Base-by-base conservation (phyloP, 345 rosid species). In the Eutrema japonicum region DNA sequence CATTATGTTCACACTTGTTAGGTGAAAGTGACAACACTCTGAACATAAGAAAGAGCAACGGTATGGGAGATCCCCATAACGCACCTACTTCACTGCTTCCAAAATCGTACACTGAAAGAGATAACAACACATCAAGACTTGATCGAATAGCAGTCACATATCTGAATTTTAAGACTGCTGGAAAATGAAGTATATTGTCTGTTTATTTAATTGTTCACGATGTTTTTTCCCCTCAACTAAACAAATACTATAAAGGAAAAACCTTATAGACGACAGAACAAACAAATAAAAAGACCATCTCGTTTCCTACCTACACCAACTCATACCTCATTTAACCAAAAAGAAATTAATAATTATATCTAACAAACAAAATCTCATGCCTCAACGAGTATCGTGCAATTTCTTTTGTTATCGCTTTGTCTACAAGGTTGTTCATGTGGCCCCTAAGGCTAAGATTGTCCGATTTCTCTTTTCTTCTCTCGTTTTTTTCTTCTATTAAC, bases 381-480 rank as follows among this genome's bases (percentile, higher is more conserved):
- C 13, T 58, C 37, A 47, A 47, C 62, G 42, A 53, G 37, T 33
- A 53, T 72, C 4, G 18, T 53, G 56, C 65, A 64, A 64, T 29
- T 53, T 35, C 10, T 54, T 27, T 53, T 66, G 52, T 49, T 13
- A 73, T 65, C 62, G 65, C 72, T 73, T 73, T 56, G 77, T 47
- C 58, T 73, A 14, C 66, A 73, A 73, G 52, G 43, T 74, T 74
- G 72, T 66, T 48, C 14, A 56, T 74, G 77, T 74, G 77, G 51
- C 66, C 77, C 77, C 77, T 55, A 9, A 48, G 43, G 3, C 43
- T 27, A 48, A 37, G 7, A 47, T 37, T 46, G 22, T 57, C 54
- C 29, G 38, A 56, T 4, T 47, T 66, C 27, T 63, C 49, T 45
- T 63, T 60, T 47, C 32, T 37, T 59, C 33, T 48, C 4, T 55